phyloP scores from a whole-genome alignment of 768 basidiomycete genomes.

The Boletus reticulatus region DNA sequence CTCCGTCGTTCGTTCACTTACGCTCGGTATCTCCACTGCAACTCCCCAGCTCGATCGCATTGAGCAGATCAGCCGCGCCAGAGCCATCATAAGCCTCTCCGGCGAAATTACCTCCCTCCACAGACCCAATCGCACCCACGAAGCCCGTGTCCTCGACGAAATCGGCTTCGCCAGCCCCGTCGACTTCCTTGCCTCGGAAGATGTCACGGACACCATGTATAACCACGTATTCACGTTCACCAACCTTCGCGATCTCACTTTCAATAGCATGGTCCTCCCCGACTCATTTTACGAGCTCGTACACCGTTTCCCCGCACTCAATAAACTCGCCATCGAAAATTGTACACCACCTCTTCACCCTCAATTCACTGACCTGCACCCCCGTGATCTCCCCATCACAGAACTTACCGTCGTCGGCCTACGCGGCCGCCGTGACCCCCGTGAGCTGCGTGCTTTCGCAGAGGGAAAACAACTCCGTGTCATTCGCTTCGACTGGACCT shows the following conservation, averaged over 20 bases:
- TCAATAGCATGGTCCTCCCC: slow-evolving; percentile 38
- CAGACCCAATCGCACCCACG: slow-evolving; percentile 20
- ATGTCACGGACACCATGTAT: slow-evolving; percentile 21
- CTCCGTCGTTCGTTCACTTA: slow-evolving; percentile 21
- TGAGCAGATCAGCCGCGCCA: slow-evolving; percentile 29
- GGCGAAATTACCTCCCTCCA: slow-evolving; percentile 16
- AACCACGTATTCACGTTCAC: slow-evolving; percentile 24
- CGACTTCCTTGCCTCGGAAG: slow-evolving; percentile 21
- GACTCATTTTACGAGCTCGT: slow-evolving; percentile 35
- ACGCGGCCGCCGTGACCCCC: slow-evolving; percentile 27
- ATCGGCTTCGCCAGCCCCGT: slow-evolving; percentile 15
- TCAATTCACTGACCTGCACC: slow-evolving; percentile 21
- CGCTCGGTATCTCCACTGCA: slow-evolving; percentile 26
- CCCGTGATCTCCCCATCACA: slow-evolving; percentile 41
- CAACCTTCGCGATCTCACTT: slow-evolving; percentile 37
- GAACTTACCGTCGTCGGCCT: slow-evolving; percentile 40
- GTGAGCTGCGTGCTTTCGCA: slow-evolving; percentile 33
- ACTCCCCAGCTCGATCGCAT: slow-evolving; percentile 19
- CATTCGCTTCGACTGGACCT: slow-evolving; percentile 45
- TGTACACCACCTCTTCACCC: slow-evolving; percentile 30
- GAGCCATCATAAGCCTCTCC: slow-evolving; percentile 17
- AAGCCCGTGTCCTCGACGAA: slow-evolving; percentile 27
- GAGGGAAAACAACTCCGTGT: slow-evolving; percentile 36
- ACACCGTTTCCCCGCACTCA: slow-evolving; percentile 36
- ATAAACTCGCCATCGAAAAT: slow-evolving; percentile 40